These are phyloP conservation scores for Funneliformis caledonium DNA, from an alignment of 371 early-diverging fungal species.

Conservation along the genomic window DNA sequence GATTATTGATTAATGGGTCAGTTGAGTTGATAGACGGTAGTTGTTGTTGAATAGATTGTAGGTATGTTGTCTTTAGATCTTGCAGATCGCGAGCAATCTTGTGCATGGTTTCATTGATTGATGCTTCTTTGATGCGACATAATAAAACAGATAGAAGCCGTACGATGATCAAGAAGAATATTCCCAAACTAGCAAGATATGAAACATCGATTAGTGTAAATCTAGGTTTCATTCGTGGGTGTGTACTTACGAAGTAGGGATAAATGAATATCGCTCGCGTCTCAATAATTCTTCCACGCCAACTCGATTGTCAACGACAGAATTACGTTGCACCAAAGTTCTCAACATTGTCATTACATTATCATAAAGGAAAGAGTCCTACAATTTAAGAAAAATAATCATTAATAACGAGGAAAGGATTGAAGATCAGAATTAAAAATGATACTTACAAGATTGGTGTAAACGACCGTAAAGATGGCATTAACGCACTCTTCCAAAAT, in stretches of 20 bases:
- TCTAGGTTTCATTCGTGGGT: background rate
- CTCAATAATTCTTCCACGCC: background rate
- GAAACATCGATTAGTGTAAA: background rate
- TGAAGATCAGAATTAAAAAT: background rate
- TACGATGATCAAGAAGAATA: slow-evolving; percentile 42
- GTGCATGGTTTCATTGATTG: slow-evolving; percentile 1
- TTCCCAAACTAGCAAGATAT: background rate
- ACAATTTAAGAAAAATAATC: background rate
- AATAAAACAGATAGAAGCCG: slow-evolving; percentile 45
- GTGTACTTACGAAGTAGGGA: slow-evolving; percentile 6
- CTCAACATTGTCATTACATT: background rate
- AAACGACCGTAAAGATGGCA: slow-evolving; percentile 1
- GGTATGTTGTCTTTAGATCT: background rate
- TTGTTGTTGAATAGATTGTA: background rate
- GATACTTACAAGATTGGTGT: slow-evolving; percentile 11
- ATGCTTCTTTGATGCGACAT: slow-evolving; percentile 6
- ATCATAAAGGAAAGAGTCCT: slow-evolving; percentile 8
- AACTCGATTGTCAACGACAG: background rate
- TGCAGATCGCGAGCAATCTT: background rate
- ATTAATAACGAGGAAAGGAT: too few species aligned
- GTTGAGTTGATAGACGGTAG: background rate
- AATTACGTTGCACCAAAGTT: slow-evolving; percentile 3
- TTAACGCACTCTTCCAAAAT: background rate
- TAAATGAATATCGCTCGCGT: slow-evolving; percentile 12
- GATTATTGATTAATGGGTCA: slow-evolving; percentile 4